Evolutionary conservation across 2,329 filamentous ascomycete genomes (phyloP), one percentile per base, ranked within the genome.

Genomic region (Fonsecaea multimorphosa): DNA sequence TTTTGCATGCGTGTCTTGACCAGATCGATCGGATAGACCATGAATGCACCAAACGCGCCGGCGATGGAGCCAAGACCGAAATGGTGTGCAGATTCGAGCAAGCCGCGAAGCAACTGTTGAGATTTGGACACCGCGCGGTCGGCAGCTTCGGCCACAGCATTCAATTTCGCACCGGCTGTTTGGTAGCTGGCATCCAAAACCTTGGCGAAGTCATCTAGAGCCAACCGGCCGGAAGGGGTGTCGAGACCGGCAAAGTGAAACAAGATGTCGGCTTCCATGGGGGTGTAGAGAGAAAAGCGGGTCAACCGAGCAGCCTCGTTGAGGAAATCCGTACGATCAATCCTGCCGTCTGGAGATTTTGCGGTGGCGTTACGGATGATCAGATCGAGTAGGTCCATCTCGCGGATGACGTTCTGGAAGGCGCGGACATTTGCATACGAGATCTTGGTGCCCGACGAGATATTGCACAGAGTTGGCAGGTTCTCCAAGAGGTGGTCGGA

Each of bases 1-100:
- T 99, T 99, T 80, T 99, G 95, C 89, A 99, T 91, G 67, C 95
- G 89, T 1, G 95, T 99, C 86, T 99, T 99, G 78, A 99, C 95
- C 68, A 99, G 82, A 82, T 99, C 95, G 76, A 99, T 98, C 27
- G 95, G 95, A 78, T 99, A 99, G 61, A 99, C 95, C 92, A 99
- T 97, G 78, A 99, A 98, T 12, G 95, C 95, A 77, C 95, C 95
- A 76, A 99, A 99, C 9, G 95, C 95, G 79, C 95, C 95, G 7
- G 95, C 95, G 72, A 97, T 72, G 76, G 91, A 93, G 66, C 95
- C 95, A 6, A 99, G 87, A 2, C 83, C 88, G 76, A 99, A 99
- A 83, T 96, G 93, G 79, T 97, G 96, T 1, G 84, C 86, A 1
- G 93, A 96, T 76, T 93, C 91, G 14, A 91, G 79, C 34, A 92